Percentiles rank a stretch among this genome's conserved stretches.
Evolutionary conservation across 345 rosid species (phyloP).

Genomic region (Salix dunnii): DNA sequence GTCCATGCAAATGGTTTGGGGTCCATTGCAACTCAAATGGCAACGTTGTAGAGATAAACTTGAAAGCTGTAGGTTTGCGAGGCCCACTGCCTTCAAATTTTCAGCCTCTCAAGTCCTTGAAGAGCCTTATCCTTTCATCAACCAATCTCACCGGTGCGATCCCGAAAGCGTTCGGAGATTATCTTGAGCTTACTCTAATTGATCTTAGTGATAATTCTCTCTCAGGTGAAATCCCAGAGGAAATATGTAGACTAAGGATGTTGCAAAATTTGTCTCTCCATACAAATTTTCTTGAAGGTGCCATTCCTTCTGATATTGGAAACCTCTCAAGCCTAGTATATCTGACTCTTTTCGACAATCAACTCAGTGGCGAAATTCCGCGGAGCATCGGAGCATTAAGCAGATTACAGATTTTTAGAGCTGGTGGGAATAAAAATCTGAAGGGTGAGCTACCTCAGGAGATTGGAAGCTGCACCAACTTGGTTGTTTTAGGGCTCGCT

Average conservation of each 20-base stretch:
- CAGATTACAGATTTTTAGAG: constrained; percentile 58
- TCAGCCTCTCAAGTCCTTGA: constrained; percentile 51
- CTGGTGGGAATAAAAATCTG: constrained; percentile 86
- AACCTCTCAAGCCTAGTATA: constrained; percentile 52
- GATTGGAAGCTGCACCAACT: constrained; percentile 78
- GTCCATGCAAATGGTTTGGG: constrained; percentile 79
- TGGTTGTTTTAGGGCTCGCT: constrained; percentile 82
- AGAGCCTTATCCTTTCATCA: constrained; percentile 55
- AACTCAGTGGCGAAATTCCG: constrained; percentile 70
- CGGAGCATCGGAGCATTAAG: constrained; percentile 57
- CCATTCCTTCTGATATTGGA: constrained; percentile 64
- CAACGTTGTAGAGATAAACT: constrained; percentile 48
- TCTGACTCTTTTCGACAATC: constrained; percentile 73
- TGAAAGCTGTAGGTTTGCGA: constrained; percentile 58
- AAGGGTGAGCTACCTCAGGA: constrained; percentile 84
- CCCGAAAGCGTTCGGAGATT: constrained; percentile 67
- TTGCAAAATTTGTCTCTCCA: constrained; percentile 57
- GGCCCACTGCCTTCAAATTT: constrained; percentile 63
- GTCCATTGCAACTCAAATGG: constrained; percentile 63
- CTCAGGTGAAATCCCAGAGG: constrained; percentile 67
- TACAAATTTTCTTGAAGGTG: constrained; percentile 74
- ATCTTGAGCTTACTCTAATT: constrained; percentile 43
- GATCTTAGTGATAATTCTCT: constrained; percentile 76
- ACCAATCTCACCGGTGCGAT: constrained; percentile 69
- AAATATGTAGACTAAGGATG: constrained; percentile 58